Evolutionary conservation across 2,329 filamentous ascomycete species (phyloP).

Genomic region (Saccharata proteae): DNA sequence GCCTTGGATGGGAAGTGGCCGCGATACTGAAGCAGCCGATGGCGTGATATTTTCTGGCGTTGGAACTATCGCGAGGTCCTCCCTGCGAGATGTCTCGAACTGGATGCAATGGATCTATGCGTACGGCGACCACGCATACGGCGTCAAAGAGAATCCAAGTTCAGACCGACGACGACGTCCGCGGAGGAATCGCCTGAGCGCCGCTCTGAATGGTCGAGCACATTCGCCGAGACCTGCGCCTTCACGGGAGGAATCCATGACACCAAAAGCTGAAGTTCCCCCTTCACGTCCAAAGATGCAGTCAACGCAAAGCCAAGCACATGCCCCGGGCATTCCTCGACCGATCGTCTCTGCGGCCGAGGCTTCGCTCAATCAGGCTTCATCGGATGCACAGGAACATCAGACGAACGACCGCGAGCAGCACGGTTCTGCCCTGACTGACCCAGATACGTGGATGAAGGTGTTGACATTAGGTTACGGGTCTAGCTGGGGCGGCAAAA

Average conservation of each 20-base stretch:
- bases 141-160: conserved; percentile 65
- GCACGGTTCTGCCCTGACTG: conserved; percentile 29
- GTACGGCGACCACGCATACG: conserved; percentile 76
- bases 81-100: conserved; percentile 59
- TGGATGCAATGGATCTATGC: conserved; percentile 86
- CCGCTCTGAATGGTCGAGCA: too few species aligned
- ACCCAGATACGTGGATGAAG: conserved; percentile 38
- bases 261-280: not conserved
- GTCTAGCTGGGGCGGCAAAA: conserved; percentile 24
- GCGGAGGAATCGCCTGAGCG: conserved; percentile 23
- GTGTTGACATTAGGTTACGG: conserved; percentile 39
- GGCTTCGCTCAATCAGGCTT: conserved; percentile 30
- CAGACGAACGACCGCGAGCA: conserved; percentile 13
- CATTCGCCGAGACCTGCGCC: too few species aligned
- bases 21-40: conserved; percentile 57
- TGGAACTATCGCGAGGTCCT: conserved; percentile 58
- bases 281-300: conserved; percentile 4
- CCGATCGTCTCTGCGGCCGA: conserved; percentile 35
- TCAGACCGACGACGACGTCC: conserved; percentile 46
- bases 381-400: conserved; percentile 16
- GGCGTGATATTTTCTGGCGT: conserved; percentile 78
- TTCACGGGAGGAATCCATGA: conserved; percentile 5
- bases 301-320: conserved; percentile 9
- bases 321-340: conserved; percentile 31
- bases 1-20: conserved; percentile 66